Conservation (phyloP, 2,329 filamentous ascomycete species). For the Thelonectria olida region DNA sequence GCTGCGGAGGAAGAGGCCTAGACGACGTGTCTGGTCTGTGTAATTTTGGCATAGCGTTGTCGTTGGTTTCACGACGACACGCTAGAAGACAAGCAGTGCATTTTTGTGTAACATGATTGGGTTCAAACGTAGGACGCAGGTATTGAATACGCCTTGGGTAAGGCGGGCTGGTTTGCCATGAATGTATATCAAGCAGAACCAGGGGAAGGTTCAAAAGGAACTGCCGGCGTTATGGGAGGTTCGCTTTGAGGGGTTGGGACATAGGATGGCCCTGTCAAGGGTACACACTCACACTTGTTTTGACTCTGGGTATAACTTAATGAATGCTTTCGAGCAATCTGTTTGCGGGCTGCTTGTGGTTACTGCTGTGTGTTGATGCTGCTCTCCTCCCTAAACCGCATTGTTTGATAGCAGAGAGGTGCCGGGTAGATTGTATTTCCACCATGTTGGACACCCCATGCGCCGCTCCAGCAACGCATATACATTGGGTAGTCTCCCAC, state of each 20-base stretch:
- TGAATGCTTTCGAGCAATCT: slow-evolving; percentile 5
- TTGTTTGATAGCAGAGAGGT: too few species aligned
- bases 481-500: too few species aligned
- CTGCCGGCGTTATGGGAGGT: slow-evolving; percentile 16
- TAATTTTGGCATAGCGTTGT: background rate
- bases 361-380: too few species aligned
- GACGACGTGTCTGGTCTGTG: background rate
- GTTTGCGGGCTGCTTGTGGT: too few species aligned
- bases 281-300: background rate
- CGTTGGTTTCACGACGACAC: background rate
- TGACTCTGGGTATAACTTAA: slow-evolving; percentile 7
- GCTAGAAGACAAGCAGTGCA: background rate
- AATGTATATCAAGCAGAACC: slow-evolving; percentile 11
- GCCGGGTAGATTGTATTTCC: too few species aligned
- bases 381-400: too few species aligned
- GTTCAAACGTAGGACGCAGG: background rate
- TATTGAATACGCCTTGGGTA: background rate
- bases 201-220: slow-evolving; percentile 6
- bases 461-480: too few species aligned
- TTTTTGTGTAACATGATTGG: slow-evolving; percentile 6
- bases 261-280: slow-evolving; percentile 1
- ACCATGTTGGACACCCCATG: too few species aligned
- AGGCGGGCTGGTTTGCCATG: slow-evolving; percentile 8
- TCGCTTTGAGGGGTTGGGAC: background rate
- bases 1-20: background rate